phyloP scores from a whole-genome alignment of 2,329 filamentous ascomycete genomes.

The Fusarium euwallaceae region DNA sequence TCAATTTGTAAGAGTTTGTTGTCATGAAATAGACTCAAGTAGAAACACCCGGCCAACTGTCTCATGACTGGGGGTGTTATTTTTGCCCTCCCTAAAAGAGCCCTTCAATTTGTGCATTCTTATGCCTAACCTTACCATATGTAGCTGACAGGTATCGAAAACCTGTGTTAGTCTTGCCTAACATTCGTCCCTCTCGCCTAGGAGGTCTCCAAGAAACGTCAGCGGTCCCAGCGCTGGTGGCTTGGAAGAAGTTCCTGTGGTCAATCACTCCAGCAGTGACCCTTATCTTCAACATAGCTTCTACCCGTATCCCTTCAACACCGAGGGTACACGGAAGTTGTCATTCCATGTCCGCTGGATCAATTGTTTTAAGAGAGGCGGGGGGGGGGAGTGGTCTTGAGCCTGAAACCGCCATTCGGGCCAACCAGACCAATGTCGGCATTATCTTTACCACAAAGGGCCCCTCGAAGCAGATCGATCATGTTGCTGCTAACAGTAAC shows the following conservation, averaged over 20 bases:
- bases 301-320: not conserved
- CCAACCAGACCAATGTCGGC: not conserved
- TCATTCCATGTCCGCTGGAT: not conserved
- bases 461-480: not conserved
- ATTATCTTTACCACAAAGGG: conserved; percentile 13
- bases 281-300: not conserved
- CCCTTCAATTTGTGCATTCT: not conserved
- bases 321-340: not conserved
- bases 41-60: not conserved
- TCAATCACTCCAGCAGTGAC: not conserved
- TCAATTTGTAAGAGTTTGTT: not conserved
- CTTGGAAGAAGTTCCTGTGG: accelerated
- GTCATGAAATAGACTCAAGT: not conserved
- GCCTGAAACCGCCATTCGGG: not conserved
- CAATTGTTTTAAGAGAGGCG: not conserved
- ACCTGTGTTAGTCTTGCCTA: not conserved
- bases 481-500: not conserved
- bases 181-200: not conserved
- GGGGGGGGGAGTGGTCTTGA: not conserved
- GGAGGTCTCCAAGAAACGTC: not conserved
- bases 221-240: not conserved
- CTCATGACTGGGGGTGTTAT: not conserved
- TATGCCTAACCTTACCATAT: not conserved
- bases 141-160: not conserved
- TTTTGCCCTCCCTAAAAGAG: not conserved